Base-by-base conservation (phyloP, 2,329 filamentous ascomycete species). In the Metarhizium anisopliae region DNA sequence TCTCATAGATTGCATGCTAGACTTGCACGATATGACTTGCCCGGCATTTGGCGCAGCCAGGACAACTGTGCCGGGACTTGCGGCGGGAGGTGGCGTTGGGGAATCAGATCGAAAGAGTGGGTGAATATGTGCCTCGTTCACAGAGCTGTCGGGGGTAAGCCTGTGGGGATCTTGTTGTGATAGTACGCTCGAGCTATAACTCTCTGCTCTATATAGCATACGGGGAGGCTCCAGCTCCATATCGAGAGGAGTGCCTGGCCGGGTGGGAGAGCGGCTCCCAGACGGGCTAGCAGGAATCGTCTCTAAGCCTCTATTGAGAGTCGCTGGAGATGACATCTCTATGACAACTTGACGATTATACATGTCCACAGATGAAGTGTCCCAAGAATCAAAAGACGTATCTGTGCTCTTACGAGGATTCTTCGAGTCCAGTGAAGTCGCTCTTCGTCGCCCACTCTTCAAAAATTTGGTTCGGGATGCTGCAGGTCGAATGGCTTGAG, bases 321-420 rank as follows among this genome's bases (percentile, higher is more conserved):
- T 62, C 54, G 74, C 64, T 49, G 74, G 74, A 14, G 73, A 73
- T 29, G 76, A 74, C 11, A 75, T 70, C 53, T 79, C 79, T 53
- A 82, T 64, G 1, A 84, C 78, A 2, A 78, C 77, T 61, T 85
- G 80, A 32, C 82, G 78, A 61, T 78, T 80, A 60, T 85, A 80
- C 2, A 80, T 71, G 61, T 86, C 85, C 2, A 89, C 83, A 0
- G 77, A 75, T 0, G 85, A 87, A 0, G 85, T 89, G 63, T 90
- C 86, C 87, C 87, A 90, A 2, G 80, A 84, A 62, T 90, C 87
- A 63, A 90, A 90, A 1, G 82, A 81, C 58, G 87, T 84, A n/a
- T 81, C 79, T 14, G 67, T 63, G 40, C 70, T 71, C 42, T 68
- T 69, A 16, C 66, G 66, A 50, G 70, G 67, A 7, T 64, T 58